Evolutionary conservation across 129 eudicot genomes (phyloP).

Genomic region (Kitagawia praeruptora): DNA sequence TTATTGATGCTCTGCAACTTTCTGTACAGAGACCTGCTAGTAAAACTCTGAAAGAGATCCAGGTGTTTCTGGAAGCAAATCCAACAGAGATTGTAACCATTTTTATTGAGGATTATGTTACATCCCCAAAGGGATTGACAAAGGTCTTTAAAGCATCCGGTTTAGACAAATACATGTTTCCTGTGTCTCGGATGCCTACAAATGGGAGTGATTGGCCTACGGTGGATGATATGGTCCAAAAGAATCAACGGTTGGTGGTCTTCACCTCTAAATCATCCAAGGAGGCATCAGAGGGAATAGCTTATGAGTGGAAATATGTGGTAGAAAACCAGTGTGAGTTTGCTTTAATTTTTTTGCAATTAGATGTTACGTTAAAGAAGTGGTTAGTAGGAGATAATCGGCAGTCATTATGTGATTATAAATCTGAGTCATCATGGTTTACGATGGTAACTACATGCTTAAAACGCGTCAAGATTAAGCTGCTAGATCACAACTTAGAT

Average conservation of each 20-base stretch:
- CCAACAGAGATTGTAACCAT: conserved; percentile 84
- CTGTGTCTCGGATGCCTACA: conserved; percentile 72
- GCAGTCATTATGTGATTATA: not conserved
- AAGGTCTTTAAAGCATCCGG: conserved; percentile 79
- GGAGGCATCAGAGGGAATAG: conserved; percentile 75
- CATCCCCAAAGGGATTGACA: conserved; percentile 53
- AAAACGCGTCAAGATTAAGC: not conserved
- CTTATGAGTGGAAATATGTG: conserved; percentile 77
- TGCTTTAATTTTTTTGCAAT: not conserved
- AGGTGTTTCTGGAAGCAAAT: conserved; percentile 51
- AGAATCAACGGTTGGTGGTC: conserved; percentile 74
- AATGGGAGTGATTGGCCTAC: conserved; percentile 91
- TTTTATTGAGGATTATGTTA: conserved; percentile 80
- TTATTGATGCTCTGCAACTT: not conserved
- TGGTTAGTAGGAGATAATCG: not conserved
- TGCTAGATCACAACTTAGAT: not conserved
- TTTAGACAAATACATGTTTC: conserved; percentile 58
- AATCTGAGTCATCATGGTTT: no score
- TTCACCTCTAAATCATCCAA: conserved; percentile 61
- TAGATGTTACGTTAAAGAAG: not conserved
- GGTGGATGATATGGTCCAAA: conserved; percentile 72
- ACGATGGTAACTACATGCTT: not conserved
- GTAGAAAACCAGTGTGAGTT: conserved; percentile 92
- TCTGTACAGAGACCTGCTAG: conserved; percentile 78
- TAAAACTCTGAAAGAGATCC: conserved; percentile 59